Evolutionary conservation across 345 rosid species (phyloP).

Genomic region (thale cress (Arabidopsis thaliana)): DNA sequence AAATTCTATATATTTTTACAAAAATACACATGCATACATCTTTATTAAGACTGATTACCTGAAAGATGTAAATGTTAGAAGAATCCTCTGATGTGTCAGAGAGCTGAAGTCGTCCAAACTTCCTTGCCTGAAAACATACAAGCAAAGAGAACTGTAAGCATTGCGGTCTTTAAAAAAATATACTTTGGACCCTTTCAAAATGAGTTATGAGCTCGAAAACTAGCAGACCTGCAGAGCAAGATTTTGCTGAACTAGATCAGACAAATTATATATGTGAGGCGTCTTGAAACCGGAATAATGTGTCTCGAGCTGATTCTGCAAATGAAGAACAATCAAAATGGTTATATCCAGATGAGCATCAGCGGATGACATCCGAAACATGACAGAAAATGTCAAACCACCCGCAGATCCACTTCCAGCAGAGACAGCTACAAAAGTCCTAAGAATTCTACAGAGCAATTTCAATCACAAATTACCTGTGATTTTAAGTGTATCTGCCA

Average conservation of each 20-base stretch:
- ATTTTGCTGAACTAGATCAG: constrained; percentile 81
- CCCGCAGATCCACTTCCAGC: constrained; percentile 9
- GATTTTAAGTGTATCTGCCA: constrained; percentile 93
- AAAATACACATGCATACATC: constrained; percentile 1
- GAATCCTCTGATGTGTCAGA: constrained; percentile 68
- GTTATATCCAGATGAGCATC: constrained; percentile 38
- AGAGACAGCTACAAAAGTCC: constrained; percentile 10
- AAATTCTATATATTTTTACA: background rate
- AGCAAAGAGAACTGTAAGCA: constrained; percentile 33
- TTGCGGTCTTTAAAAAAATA: constrained; percentile 5
- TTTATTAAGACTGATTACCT: constrained; percentile 56
- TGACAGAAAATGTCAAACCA: constrained; percentile 10
- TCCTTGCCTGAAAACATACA: constrained; percentile 58
- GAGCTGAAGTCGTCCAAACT: constrained; percentile 67
- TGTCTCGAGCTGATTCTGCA: constrained; percentile 68
- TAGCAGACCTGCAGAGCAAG: constrained; percentile 76
- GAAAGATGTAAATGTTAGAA: constrained; percentile 81
- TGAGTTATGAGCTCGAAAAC: constrained; percentile 18
- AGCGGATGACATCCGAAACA: constrained; percentile 20
- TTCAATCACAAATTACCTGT: constrained; percentile 51
- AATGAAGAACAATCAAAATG: constrained; percentile 21
- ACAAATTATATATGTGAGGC: constrained; percentile 87
- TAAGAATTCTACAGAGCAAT: constrained; percentile 5
- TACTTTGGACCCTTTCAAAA: constrained; percentile 15
- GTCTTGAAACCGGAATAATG: constrained; percentile 94